These are phyloP conservation scores for Nothophaeocryptopus gaeumannii DNA, from an alignment of 2,329 filamentous ascomycete genomes.

Conservation along the genomic window DNA sequence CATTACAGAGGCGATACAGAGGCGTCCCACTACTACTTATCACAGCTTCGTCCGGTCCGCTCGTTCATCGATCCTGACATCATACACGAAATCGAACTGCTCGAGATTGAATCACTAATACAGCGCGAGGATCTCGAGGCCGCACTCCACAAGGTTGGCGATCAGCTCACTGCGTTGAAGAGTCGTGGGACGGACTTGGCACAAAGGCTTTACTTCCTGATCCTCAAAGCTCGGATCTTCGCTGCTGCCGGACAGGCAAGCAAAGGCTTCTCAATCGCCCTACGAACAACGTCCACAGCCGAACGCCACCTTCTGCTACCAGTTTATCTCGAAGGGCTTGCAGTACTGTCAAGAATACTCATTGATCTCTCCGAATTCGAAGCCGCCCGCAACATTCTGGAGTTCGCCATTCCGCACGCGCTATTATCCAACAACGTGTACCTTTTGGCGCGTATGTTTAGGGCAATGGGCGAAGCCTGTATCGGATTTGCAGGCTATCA, in stretches of 20 bases:
- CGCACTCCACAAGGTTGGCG: slow-evolving; percentile 56
- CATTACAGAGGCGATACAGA: slow-evolving; percentile 52
- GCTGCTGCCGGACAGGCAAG: slow-evolving; percentile 66
- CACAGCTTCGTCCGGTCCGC: slow-evolving; percentile 52
- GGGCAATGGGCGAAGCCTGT: slow-evolving; percentile 69
- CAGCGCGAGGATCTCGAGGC: slow-evolving; percentile 40
- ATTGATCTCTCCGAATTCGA: slow-evolving; percentile 68
- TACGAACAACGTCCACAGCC: slow-evolving; percentile 72
- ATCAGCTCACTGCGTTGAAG: slow-evolving; percentile 50
- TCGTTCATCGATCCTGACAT: slow-evolving; percentile 55
- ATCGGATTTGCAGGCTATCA: slow-evolving; percentile 68
- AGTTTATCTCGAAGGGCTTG: slow-evolving; percentile 70
- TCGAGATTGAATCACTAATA: slow-evolving; percentile 59
- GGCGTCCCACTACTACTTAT: slow-evolving; percentile 56
- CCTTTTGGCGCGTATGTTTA: slow-evolving; percentile 66
- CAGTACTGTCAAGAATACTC: slow-evolving; percentile 65
- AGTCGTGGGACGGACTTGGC: slow-evolving; percentile 53
- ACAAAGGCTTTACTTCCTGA: slow-evolving; percentile 67
- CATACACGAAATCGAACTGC: slow-evolving; percentile 56
- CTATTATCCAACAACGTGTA: slow-evolving; percentile 66
- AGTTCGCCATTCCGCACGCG: slow-evolving; percentile 67
- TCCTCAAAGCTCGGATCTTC: slow-evolving; percentile 70
- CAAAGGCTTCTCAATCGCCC: slow-evolving; percentile 71
- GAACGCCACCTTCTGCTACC: slow-evolving; percentile 67
- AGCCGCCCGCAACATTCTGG: slow-evolving; percentile 62